A percentile compares a stretch with the other conserved stretches of the same genome.
These are phyloP conservation scores for Rubia occidens DNA, from an alignment of 305 asterid genomes.

Conservation along the genomic window DNA sequence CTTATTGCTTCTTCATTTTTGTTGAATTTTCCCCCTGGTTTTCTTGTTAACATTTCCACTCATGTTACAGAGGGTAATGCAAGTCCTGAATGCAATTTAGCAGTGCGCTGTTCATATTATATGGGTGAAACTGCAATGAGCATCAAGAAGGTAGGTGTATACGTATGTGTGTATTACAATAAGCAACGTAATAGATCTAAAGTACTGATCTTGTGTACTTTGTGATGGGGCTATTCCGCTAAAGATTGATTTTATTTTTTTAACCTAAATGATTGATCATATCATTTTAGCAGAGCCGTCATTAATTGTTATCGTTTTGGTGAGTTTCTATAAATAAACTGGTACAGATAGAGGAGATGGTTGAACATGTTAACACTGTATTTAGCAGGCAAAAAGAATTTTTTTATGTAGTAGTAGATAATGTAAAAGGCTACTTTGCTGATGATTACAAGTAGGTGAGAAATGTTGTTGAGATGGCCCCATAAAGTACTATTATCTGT, in stretches of 20 bases:
- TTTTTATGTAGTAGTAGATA: neutral
- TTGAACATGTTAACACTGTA: neutral
- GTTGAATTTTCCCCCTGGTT: neutral
- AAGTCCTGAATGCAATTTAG: constrained; percentile 86
- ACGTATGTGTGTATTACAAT: neutral
- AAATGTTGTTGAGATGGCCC: neutral
- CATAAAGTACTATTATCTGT: neutral
- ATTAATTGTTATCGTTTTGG: neutral
- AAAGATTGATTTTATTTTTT: neutral
- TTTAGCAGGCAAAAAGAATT: neutral
- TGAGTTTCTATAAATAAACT: neutral
- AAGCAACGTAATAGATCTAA: neutral
- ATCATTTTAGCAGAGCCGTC: neutral
- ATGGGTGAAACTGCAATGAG: constrained; percentile 94
- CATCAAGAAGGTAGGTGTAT: constrained; percentile 56
- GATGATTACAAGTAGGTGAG: neutral
- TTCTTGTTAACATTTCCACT: neutral
- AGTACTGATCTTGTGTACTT: neutral
- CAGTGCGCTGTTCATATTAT: constrained; percentile 60
- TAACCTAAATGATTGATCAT: no score
- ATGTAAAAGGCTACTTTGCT: neutral
- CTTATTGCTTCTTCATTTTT: neutral
- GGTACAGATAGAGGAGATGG: neutral
- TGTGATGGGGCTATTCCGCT: no score
- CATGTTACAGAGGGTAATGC: constrained; percentile 47